Evolutionary conservation across 345 rosid genomes (phyloP), one percentile per base, ranked within the genome.

Genomic region (Carallia pectinifolia): DNA sequence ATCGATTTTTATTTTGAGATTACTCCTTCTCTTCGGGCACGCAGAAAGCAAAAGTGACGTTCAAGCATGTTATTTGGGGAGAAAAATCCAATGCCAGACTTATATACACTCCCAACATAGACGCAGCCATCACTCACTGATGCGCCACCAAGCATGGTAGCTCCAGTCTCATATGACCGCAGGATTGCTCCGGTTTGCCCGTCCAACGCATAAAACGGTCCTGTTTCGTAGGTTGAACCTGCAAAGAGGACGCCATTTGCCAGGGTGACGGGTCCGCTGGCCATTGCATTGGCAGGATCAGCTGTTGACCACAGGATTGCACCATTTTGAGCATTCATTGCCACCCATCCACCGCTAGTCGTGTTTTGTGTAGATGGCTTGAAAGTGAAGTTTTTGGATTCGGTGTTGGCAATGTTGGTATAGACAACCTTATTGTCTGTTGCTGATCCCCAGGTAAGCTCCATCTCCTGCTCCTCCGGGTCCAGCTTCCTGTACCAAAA

Each of bases 331-430:
- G 74, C 68, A n/a, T 77, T 53, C 81, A 77, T 77, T 15, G 74
- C 81, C 53, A 73, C 77, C 81, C 81, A 77, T 27, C 81, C 81
- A 0, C 81, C 81, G 0, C 67, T 52, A 1, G 18, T 77, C 31
- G 74, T 59, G 59, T 27, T 19, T 27, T 27, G 55, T 4, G 31
- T 69, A 31, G 71, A 73, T 39, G 81, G 77, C 5, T 60, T 73
- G 1, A 74, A 65, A 33, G 56, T 74, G 69, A 74, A 74, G 34
- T 68, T 69, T 44, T 63, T 64, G 73, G 6, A 31, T 3, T 40
- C 29, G 34, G 23, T n/a, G 56, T 67, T 74, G 67, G 58, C 77
- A 12, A 74, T 74, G 63, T 48, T 48, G 53, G 53, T 48, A 7
- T 48, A 48, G 53, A 48, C 53, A 10, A 48, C 53, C 13, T 50